Conservation (phyloP, 2,329 filamentous ascomycete species). For the Aspergillus pseudonomiae region DNA sequence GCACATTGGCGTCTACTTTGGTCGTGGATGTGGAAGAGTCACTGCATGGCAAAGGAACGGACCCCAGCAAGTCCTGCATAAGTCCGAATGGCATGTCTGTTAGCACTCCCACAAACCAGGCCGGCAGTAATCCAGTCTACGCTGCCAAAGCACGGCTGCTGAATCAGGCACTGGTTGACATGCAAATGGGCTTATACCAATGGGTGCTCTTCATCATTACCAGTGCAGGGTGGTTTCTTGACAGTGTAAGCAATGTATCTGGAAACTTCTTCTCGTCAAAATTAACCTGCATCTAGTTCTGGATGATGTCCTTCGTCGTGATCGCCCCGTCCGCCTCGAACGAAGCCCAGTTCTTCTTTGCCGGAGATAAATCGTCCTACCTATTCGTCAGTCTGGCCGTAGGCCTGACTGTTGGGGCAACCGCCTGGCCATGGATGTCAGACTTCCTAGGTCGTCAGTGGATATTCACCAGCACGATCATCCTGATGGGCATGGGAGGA, state of each 20-base stretch:
- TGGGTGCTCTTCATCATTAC: constrained; percentile 25
- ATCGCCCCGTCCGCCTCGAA: constrained; percentile 23
- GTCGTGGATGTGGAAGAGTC: neutral
- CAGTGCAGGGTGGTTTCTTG: constrained; percentile 25
- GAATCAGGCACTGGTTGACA: constrained; percentile 24
- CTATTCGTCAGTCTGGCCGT: constrained; percentile 21
- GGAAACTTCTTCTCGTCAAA: neutral
- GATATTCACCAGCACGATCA: constrained; percentile 24
- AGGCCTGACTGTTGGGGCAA: constrained; percentile 18
- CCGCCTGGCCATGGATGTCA: constrained; percentile 24
- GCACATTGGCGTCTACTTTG: neutral
- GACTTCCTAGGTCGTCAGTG: constrained; percentile 22
- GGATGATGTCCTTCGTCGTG: constrained; percentile 22
- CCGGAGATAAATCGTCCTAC: constrained; percentile 18
- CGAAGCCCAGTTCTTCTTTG: constrained; percentile 25
- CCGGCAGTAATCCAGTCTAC: neutral
- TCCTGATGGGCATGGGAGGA: constrained; percentile 23
- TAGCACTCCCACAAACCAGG: neutral
- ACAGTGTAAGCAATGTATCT: constrained; percentile 18
- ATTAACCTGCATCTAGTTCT: constrained; percentile 16
- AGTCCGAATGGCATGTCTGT: neutral
- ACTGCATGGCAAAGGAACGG: neutral
- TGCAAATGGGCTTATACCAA: constrained; percentile 26
- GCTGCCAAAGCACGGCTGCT: constrained; percentile 17
- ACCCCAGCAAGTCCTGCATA: neutral